phyloP scores from a whole-genome alignment of 352 stramenopile species.

The Globisporangium splendens region DNA sequence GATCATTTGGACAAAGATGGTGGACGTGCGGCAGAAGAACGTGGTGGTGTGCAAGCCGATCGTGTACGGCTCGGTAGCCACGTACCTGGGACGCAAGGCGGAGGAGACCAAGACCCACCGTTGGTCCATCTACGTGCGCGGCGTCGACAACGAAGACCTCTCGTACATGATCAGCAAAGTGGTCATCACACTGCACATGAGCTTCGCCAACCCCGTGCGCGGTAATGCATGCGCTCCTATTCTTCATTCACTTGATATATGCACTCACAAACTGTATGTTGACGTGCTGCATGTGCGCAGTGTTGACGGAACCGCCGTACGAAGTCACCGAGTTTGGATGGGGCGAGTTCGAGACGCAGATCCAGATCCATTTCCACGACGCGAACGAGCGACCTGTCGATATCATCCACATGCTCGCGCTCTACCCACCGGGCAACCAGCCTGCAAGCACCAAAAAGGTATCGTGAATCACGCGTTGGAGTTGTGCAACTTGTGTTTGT shows the following conservation, averaged over 20 bases:
- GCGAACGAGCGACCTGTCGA: conserved; percentile 89
- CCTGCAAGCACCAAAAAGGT: conserved; percentile 90
- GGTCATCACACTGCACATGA: conserved; percentile 96
- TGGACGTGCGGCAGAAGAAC: conserved; percentile 68
- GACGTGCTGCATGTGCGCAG: conserved; percentile 26
- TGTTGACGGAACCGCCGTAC: conserved; percentile 93
- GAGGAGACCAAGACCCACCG: conserved; percentile 94
- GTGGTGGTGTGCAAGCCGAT: conserved; percentile 91
- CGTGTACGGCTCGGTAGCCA: conserved; percentile 93
- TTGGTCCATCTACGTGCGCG: conserved; percentile 94
- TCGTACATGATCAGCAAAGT: conserved; percentile 94
- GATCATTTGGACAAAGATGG: conserved; percentile 32
- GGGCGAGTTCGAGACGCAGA: conserved; percentile 97
- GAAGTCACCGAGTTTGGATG: conserved; percentile 96
- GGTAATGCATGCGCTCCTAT: conserved; percentile 27
- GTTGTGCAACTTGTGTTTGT: neutral
- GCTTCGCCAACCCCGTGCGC: conserved; percentile 92
- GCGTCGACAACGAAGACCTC: conserved; percentile 92
- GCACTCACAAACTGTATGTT: too few relatives aligned
- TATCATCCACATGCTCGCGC: conserved; percentile 85
- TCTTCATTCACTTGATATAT: too few relatives aligned
- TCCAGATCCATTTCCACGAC: conserved; percentile 96
- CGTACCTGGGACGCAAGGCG: conserved; percentile 89
- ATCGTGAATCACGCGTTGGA: neutral
- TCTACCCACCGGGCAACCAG: conserved; percentile 84